phyloP scores from a whole-genome alignment of 768 basidiomycete species.

The Rubroboletus pulcherrimus region DNA sequence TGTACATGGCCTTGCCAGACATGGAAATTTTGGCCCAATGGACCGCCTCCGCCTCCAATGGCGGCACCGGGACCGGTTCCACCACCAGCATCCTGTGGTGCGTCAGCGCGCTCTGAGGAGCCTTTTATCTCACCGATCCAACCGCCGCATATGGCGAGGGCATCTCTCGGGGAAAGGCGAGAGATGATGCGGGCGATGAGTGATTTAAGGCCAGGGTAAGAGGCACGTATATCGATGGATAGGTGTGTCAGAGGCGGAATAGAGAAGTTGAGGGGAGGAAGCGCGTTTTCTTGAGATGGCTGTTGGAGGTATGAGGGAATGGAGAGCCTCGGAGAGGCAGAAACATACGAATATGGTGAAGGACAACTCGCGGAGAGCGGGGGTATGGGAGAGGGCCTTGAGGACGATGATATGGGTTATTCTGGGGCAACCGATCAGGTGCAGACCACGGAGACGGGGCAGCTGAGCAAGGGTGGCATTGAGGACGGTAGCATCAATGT shows the following conservation, averaged over 20 bases:
- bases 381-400: constrained; percentile 41
- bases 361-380: constrained; percentile 56
- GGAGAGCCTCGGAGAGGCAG: background rate
- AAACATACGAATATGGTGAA: constrained; percentile 54
- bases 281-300: constrained; percentile 11
- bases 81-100: background rate
- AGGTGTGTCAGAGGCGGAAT: constrained; percentile 47
- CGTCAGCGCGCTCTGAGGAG: constrained; percentile 11
- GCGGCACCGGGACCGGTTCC: background rate
- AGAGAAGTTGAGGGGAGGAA: constrained; percentile 14
- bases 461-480: constrained; percentile 45
- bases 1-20: constrained; percentile 3
- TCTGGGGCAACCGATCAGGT: constrained; percentile 58
- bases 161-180: constrained; percentile 29
- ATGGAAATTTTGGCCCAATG: constrained; percentile 4
- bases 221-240: constrained; percentile 47
- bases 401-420: constrained; percentile 52
- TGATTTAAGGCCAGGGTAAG: constrained; percentile 16
- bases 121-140: constrained; percentile 35
- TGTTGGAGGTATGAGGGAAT: background rate
- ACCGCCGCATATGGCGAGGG: constrained; percentile 27
- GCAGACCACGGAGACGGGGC: constrained; percentile 52
- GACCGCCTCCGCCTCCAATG: background rate
- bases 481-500: constrained; percentile 52
- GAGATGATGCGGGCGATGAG: constrained; percentile 19